phyloP scores from a whole-genome alignment of 2,329 filamentous ascomycete species.

The Clarireedia hainanense region DNA sequence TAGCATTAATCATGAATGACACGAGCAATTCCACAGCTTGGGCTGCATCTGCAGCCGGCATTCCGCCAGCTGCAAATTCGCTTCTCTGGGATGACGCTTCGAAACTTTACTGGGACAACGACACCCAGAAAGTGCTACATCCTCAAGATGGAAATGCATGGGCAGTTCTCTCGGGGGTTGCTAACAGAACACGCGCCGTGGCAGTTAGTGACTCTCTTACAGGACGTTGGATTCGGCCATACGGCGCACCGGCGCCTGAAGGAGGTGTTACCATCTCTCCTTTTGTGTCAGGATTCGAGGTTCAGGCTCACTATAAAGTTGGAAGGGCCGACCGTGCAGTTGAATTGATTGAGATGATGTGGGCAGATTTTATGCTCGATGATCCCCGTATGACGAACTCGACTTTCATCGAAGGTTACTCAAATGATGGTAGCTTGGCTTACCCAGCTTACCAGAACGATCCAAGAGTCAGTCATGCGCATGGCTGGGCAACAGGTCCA shows the following conservation, averaged over 20 bases:
- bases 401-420: constrained; percentile 53
- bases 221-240: constrained; percentile 39
- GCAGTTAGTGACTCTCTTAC: constrained; percentile 22
- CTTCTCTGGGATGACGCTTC: constrained; percentile 29
- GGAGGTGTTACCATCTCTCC: constrained; percentile 43
- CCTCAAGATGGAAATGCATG: constrained; percentile 54
- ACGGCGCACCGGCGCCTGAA: constrained; percentile 49
- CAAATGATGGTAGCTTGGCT: constrained; percentile 46
- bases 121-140: constrained; percentile 43
- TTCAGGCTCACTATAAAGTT: constrained; percentile 46
- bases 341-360: constrained; percentile 45
- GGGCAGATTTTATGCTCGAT: constrained; percentile 51
- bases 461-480: constrained; percentile 39
- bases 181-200: not conserved
- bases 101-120: constrained; percentile 43
- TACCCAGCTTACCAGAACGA: constrained; percentile 48
- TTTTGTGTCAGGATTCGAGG: constrained; percentile 51
- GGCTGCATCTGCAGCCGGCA: constrained; percentile 2
- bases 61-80: constrained; percentile 12
- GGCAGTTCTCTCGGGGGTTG: constrained; percentile 29
- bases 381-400: constrained; percentile 49
- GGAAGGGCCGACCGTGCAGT: constrained; percentile 43
- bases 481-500: constrained; percentile 43
- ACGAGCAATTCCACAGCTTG: not conserved
- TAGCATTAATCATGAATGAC: constrained; percentile 25